Conservation (phyloP, 768 basidiomycete species). For the Rhodotorula kratochvilovae region DNA sequence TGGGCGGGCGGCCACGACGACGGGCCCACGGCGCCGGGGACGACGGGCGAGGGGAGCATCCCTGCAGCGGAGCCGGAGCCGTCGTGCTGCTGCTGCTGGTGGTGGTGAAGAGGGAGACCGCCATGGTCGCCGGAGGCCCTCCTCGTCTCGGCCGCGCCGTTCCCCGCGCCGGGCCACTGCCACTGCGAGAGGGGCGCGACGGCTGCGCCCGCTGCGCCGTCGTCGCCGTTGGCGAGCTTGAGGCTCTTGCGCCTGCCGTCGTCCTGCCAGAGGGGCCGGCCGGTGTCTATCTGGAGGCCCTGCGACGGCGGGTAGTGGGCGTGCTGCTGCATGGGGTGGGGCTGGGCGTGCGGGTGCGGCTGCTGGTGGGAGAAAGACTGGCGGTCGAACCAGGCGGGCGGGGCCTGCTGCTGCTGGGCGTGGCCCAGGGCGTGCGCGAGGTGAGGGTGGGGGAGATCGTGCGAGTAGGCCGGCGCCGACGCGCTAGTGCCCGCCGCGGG, state of each 20-base stretch:
- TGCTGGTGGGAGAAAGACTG: too few relatives aligned
- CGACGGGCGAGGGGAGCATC: neutral
- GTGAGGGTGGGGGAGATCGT: neutral
- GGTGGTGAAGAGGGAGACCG: neutral
- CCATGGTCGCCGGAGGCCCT: neutral
- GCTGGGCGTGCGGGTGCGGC: neutral
- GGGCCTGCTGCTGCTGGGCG: too few relatives aligned
- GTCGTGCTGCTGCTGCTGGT: neutral
- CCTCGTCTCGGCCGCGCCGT: too few relatives aligned
- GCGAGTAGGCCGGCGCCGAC: neutral
- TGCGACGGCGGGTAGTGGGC: neutral
- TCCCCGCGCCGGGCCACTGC: neutral
- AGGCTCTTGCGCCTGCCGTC: slow-evolving; percentile 5
- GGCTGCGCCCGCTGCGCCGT: too few relatives aligned
- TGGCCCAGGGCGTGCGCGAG: too few relatives aligned
- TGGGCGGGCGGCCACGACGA: neutral
- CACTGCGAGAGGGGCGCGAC: neutral
- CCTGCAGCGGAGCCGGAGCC: too few relatives aligned
- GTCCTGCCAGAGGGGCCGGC: neutral
- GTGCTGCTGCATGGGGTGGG: neutral
- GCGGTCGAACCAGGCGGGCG: neutral
- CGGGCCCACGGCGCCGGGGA: neutral
- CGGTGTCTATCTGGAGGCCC: neutral
- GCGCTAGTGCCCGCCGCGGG: neutral
- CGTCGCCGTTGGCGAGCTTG: neutral